phyloP scores from a whole-genome alignment of 2,329 filamentous ascomycete genomes.

The Phialophora verrucosa region DNA sequence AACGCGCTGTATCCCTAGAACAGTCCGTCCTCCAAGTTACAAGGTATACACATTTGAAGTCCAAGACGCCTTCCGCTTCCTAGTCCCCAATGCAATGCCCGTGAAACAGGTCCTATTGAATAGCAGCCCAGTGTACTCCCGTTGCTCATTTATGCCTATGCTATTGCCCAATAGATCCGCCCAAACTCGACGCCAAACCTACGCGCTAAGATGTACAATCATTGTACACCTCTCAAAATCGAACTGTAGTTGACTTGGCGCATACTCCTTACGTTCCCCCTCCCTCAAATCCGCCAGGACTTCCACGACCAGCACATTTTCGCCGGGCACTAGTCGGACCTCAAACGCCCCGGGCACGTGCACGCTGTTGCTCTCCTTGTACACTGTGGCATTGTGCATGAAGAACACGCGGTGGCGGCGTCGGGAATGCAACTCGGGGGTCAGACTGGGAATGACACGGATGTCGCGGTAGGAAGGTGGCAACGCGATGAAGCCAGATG shows the following conservation, averaged over 20 bases:
- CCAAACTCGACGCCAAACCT: conserved; percentile 4
- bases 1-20: background rate
- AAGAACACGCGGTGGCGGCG: conserved; percentile 34
- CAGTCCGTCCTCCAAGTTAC: background rate
- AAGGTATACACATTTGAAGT: background rate
- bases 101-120: background rate
- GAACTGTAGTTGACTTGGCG: conserved; percentile 63
- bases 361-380: conserved; percentile 43
- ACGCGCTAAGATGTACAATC: conserved; percentile 26
- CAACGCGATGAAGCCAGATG: conserved; percentile 74
- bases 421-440: conserved; percentile 28
- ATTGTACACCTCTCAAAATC: conserved; percentile 70
- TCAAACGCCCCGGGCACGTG: conserved; percentile 74
- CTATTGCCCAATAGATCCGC: background rate
- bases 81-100: background rate
- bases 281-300: conserved; percentile 71
- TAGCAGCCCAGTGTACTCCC: background rate
- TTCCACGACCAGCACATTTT: conserved; percentile 80
- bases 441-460: conserved; percentile 58
- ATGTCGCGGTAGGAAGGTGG: conserved; percentile 69
- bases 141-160: background rate
- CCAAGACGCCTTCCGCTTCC: background rate
- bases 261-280: conserved; percentile 60
- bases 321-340: conserved; percentile 69
- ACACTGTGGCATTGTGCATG: conserved; percentile 31